phyloP scores from a whole-genome alignment of 495 filamentous ascomycete species.

The Parathielavia appendiculata region DNA sequence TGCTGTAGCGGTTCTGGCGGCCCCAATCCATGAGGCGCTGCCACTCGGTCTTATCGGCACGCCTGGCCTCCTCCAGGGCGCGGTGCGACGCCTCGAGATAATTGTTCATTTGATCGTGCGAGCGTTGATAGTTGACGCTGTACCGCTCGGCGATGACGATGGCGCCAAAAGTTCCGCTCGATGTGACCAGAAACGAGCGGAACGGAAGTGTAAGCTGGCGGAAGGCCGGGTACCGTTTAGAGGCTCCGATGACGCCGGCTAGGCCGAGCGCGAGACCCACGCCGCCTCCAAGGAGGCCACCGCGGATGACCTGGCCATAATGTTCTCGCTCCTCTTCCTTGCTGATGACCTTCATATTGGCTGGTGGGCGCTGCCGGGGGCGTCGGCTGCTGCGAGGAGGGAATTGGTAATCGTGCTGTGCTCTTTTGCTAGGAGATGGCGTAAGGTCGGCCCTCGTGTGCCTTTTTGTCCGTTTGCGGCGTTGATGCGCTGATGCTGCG shows the following conservation, averaged over 20 bases:
- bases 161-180: constrained; percentile 71
- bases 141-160: constrained; percentile 83
- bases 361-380: background rate
- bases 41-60: constrained; percentile 34
- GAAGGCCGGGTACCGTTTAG: constrained; percentile 64
- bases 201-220: constrained; percentile 78
- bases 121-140: constrained; percentile 66
- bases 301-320: constrained; percentile 64
- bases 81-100: constrained; percentile 59
- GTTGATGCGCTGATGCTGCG: constrained; percentile 3
- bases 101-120: constrained; percentile 56
- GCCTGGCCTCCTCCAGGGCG: constrained; percentile 39
- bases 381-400: background rate
- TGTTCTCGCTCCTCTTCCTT: constrained; percentile 79
- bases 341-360: constrained; percentile 85
- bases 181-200: constrained; percentile 84
- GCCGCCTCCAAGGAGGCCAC: constrained; percentile 65
- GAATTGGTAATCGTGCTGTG: background rate
- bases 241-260: constrained; percentile 57
- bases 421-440: background rate
- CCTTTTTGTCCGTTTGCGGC: constrained; percentile 5
- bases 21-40: constrained; percentile 54
- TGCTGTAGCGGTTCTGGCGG: constrained; percentile 78
- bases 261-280: constrained; percentile 60
- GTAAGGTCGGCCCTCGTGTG: background rate